phyloP scores from a whole-genome alignment of 176 grass and related monocot species.

The Oryza meyeriana region DNA sequence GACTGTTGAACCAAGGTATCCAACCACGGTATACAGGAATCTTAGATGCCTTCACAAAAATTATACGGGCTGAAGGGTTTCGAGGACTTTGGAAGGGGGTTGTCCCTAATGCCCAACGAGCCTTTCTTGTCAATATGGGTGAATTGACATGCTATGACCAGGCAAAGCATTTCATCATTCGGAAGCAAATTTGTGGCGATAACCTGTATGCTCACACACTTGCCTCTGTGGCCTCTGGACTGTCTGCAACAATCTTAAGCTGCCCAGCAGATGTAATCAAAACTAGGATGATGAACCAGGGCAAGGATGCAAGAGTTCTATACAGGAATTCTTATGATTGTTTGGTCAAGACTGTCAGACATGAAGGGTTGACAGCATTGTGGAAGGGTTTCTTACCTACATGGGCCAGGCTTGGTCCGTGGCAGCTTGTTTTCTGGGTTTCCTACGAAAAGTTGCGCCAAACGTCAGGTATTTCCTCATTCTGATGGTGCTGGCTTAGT shows the following conservation, averaged over 20 bases:
- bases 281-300: slow-evolving; percentile 91
- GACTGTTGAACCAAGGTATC: slow-evolving; percentile 41
- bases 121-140: slow-evolving; percentile 93
- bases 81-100: slow-evolving; percentile 66
- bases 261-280: slow-evolving; percentile 87
- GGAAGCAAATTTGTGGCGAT: slow-evolving; percentile 55
- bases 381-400: slow-evolving; percentile 92
- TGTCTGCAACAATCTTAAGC: slow-evolving; percentile 59
- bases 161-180: slow-evolving; percentile 68
- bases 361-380: slow-evolving; percentile 54
- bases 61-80: slow-evolving; percentile 48
- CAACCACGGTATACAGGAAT: slow-evolving; percentile 54
- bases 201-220: slow-evolving; percentile 70
- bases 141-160: slow-evolving; percentile 85
- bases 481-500: slow-evolving; percentile 33
- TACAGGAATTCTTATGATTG: slow-evolving; percentile 88
- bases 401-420: slow-evolving; percentile 84
- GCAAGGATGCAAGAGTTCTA: slow-evolving; percentile 21
- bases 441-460: slow-evolving; percentile 69
- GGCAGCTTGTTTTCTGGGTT: slow-evolving; percentile 96
- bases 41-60: slow-evolving; percentile 67
- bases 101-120: slow-evolving; percentile 70
- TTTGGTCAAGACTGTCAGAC: slow-evolving; percentile 64
- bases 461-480: slow-evolving; percentile 69
- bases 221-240: slow-evolving; percentile 66